Evolutionary conservation across 2,329 filamentous ascomycete species (phyloP).

Genomic region (Neonectria neomacrospora): DNA sequence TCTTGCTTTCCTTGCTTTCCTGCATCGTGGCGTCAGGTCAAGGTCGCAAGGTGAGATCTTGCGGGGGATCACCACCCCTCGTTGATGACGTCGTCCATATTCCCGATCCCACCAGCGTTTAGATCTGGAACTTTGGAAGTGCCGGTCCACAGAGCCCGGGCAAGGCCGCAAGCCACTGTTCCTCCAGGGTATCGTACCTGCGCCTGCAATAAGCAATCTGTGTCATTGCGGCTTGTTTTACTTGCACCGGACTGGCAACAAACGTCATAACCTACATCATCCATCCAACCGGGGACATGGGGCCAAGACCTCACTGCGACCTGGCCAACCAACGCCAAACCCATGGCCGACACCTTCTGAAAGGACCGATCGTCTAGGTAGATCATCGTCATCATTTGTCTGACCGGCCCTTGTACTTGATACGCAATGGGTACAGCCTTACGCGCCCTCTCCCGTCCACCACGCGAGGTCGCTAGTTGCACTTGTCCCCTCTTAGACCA

Average conservation of each 20-base stretch:
- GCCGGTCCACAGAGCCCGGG: background rate
- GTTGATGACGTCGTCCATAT: slow-evolving; percentile 4
- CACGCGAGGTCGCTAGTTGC: background rate
- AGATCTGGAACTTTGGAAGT: background rate
- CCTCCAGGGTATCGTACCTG: background rate
- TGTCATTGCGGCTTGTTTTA: background rate
- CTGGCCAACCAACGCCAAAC: background rate
- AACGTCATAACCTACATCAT: slow-evolving; percentile 12
- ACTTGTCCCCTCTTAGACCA: background rate
- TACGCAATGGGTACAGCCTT: background rate
- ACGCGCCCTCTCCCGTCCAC: background rate
- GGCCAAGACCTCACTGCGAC: background rate
- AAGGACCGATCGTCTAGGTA: background rate
- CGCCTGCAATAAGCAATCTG: background rate
- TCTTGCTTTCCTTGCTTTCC: background rate
- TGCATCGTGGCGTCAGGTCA: background rate
- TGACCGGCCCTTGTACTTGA: background rate
- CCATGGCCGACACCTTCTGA: background rate
- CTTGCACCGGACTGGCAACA: background rate
- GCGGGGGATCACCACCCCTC: slow-evolving; percentile 2
- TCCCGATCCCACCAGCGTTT: background rate
- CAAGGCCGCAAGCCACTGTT: background rate
- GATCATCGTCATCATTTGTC: slow-evolving; percentile 2
- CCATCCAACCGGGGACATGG: background rate
- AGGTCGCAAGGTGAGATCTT: background rate